phyloP scores from a whole-genome alignment of 768 basidiomycete species.

The Amanita phalloides region DNA sequence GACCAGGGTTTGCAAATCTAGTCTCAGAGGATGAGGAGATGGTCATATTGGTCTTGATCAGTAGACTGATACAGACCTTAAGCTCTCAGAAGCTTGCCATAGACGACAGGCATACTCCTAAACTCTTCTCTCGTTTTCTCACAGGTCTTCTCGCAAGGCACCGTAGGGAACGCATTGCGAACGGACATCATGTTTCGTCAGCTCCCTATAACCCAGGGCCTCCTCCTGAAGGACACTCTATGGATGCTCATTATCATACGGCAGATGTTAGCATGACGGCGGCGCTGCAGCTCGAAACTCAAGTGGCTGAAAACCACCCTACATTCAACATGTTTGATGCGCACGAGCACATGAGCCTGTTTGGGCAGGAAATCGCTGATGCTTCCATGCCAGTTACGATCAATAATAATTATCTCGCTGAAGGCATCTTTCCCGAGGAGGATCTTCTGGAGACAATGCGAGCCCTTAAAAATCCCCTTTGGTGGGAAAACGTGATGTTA shows the following conservation, averaged over 20 bases:
- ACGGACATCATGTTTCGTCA: conserved; percentile 40
- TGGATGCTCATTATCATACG: not conserved
- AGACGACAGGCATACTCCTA: conserved; percentile 74
- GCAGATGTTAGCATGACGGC: not conserved
- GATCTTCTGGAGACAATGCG: conserved; percentile 66
- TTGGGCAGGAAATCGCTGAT: conserved; percentile 33
- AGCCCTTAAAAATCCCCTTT: conserved; percentile 57
- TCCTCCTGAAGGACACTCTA: not conserved
- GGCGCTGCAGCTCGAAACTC: not conserved
- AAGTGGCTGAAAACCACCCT: not conserved
- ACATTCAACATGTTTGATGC: not conserved
- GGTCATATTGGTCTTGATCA: conserved; percentile 63
- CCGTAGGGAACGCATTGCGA: conserved; percentile 54
- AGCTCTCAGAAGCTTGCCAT: conserved; percentile 67
- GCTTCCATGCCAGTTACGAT: conserved; percentile 31
- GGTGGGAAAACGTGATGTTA: conserved; percentile 82
- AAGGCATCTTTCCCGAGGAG: conserved; percentile 30
- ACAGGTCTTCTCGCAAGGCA: conserved; percentile 60
- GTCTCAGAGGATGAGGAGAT: conserved; percentile 52
- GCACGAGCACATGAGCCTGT: conserved; percentile 22
- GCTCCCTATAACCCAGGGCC: conserved; percentile 25
- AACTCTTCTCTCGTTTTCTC: conserved; percentile 72
- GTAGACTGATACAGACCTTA: conserved; percentile 60
- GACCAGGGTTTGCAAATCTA: conserved; percentile 61
- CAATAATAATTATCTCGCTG: conserved; percentile 26